These are phyloP conservation scores for Colletotrichum zoysiae DNA, from an alignment of 2,329 filamentous ascomycete species.

Conservation along the genomic window DNA sequence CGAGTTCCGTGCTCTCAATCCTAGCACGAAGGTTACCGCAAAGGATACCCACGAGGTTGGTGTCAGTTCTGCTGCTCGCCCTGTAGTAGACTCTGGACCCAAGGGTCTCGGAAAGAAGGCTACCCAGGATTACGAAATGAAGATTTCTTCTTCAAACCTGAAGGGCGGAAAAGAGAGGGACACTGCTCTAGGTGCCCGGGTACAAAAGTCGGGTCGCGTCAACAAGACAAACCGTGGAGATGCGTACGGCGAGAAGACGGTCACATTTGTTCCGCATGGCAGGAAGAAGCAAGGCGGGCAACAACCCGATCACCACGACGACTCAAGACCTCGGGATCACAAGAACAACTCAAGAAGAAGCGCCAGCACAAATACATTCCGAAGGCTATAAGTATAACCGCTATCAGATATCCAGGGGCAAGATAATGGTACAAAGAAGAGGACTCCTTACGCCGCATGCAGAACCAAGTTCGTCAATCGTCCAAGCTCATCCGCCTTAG, in stretches of 20 bases:
- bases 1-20: slow-evolving; percentile 91
- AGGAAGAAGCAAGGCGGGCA: slow-evolving; percentile 55
- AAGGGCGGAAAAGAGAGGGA: slow-evolving; percentile 69
- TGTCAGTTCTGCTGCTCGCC: slow-evolving; percentile 32
- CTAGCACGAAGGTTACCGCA: slow-evolving; percentile 71
- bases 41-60: slow-evolving; percentile 40
- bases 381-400: slow-evolving; percentile 65
- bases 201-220: slow-evolving; percentile 62
- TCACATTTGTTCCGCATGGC: slow-evolving; percentile 79
- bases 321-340: slow-evolving; percentile 47
- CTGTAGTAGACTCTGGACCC: slow-evolving; percentile 19
- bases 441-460: slow-evolving; percentile 29
- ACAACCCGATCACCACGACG: slow-evolving; percentile 44
- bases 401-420: slow-evolving; percentile 44
- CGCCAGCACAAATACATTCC: slow-evolving; percentile 82
- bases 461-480: slow-evolving; percentile 22
- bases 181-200: slow-evolving; percentile 67
- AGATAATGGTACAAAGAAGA: slow-evolving; percentile 37
- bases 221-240: slow-evolving; percentile 61
- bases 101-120: slow-evolving; percentile 37
- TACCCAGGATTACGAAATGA: slow-evolving; percentile 60
- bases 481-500: slow-evolving; percentile 19
- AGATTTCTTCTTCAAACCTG: slow-evolving; percentile 77
- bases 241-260: slow-evolving; percentile 72
- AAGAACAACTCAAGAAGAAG: slow-evolving; percentile 69